Evolutionary conservation across 1,139 yeast genomes (phyloP), one percentile per base, ranked within the genome.

Genomic region (Kodamaea sp.): DNA sequence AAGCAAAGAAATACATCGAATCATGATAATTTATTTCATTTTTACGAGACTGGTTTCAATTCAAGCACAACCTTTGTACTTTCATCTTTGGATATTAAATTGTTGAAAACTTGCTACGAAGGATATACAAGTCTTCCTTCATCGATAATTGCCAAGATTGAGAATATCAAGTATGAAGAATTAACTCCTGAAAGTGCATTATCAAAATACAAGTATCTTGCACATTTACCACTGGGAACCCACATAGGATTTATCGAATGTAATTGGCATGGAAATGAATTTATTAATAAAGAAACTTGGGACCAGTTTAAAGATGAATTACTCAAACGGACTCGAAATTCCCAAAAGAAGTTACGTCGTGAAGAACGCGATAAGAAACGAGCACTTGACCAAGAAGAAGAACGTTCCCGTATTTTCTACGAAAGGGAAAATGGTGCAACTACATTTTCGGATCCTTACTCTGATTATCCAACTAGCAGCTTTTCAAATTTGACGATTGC

Each of bases 191-290:
- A 79, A 62, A 43, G 67, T 45, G 58, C 85, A 9, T 62, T 81
- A 6, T 75, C 78, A 40, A 78, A 80, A 49, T 75, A 75, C 57
- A 90, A 88, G 56, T 89, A 85, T 55, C 63, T 92, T 41, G 73
- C 85, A 1, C 95, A 90, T 60, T 62, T 89, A 28, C 97, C 99
- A 0, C 57, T 78, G 26, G 97, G 97, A 1, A 81, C 96, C 0
- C 84, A 85, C 32, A 62, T 92, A 34, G 95, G 92, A 9, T 82
- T 88, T 47, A 54, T 94, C 41, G 97, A 92, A 53, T 77, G 96
- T 42, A 81, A 87, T 54, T 92, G 98, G 97, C 47, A 54, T 27
- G 62, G 68, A 27, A 66, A 63, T 61, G 78, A 47, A 46, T 60
- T 43, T 38, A 54, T 71, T 1, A 66, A 75, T 3, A 60, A 62